Evolutionary conservation across 495 filamentous ascomycete genomes (phyloP).

Genomic region (Pyronema omphalodes): DNA sequence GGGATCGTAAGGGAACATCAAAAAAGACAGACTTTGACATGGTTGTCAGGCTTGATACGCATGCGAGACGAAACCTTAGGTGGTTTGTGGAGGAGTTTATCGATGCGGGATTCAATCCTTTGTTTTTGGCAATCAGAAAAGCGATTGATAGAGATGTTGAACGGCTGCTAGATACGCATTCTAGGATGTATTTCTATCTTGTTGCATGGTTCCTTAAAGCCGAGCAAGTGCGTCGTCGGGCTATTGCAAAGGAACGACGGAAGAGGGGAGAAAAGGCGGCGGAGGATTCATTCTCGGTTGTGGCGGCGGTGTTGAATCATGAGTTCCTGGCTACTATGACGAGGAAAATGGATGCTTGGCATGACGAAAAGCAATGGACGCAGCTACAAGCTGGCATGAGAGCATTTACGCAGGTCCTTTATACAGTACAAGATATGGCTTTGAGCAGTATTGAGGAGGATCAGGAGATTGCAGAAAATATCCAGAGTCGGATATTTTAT

Average conservation of each 20-base stretch:
- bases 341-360: slow-evolving; percentile 54
- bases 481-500: slow-evolving; percentile 90
- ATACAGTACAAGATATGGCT: slow-evolving; percentile 89
- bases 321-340: slow-evolving; percentile 81
- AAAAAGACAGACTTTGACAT: slow-evolving; percentile 50
- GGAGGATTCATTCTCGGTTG: slow-evolving; percentile 61
- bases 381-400: slow-evolving; percentile 76
- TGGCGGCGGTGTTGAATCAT: slow-evolving; percentile 79
- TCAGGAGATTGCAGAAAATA: slow-evolving; percentile 95
- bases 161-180: slow-evolving; percentile 50
- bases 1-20: slow-evolving; percentile 40
- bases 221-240: slow-evolving; percentile 54
- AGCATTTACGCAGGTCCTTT: slow-evolving; percentile 71
- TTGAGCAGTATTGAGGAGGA: slow-evolving; percentile 73
- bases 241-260: slow-evolving; percentile 28
- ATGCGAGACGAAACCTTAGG: slow-evolving; percentile 52
- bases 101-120: slow-evolving; percentile 87
- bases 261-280: slow-evolving; percentile 28
- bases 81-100: slow-evolving; percentile 84
- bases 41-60: slow-evolving; percentile 43
- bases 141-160: slow-evolving; percentile 81
- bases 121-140: slow-evolving; percentile 70
- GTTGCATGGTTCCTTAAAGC: slow-evolving; percentile 89
- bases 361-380: slow-evolving; percentile 71
- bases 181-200: slow-evolving; percentile 82